phyloP scores from a whole-genome alignment of 2,329 filamentous ascomycete genomes.

The Teratosphaeria gauchensis region DNA sequence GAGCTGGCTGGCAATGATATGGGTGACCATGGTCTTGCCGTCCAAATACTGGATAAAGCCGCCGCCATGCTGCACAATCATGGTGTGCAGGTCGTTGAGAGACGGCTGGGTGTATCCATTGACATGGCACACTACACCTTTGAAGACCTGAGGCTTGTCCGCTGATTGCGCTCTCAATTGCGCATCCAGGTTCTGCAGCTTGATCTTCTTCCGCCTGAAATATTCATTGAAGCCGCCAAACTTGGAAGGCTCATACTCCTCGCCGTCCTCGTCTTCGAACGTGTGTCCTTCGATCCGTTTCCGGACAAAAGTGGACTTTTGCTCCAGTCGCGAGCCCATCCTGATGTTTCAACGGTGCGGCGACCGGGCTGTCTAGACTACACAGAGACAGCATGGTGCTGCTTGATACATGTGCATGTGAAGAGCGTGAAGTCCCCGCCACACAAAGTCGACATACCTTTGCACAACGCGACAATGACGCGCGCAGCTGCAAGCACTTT shows the following conservation, averaged over 20 bases:
- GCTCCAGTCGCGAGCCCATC: slow-evolving; percentile 55
- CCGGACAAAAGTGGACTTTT: slow-evolving; percentile 49
- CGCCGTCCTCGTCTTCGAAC: slow-evolving; percentile 70
- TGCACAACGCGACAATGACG: neutral
- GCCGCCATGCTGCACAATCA: slow-evolving; percentile 89
- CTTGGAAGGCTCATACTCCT: slow-evolving; percentile 78
- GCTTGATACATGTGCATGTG: neutral
- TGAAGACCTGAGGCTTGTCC: slow-evolving; percentile 77
- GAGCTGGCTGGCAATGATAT: slow-evolving; percentile 77
- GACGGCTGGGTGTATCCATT: slow-evolving; percentile 95
- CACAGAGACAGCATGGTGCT: neutral
- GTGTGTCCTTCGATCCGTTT: slow-evolving; percentile 58
- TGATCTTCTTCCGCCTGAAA: slow-evolving; percentile 91
- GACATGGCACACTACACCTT: slow-evolving; percentile 79
- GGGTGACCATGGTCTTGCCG: slow-evolving; percentile 82
- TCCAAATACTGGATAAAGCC: slow-evolving; percentile 92
- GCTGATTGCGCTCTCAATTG: slow-evolving; percentile 60
- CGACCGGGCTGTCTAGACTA: neutral
- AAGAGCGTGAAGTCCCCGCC: neutral
- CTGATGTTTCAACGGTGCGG: neutral
- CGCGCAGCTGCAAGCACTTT: neutral
- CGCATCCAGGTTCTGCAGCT: slow-evolving; percentile 87
- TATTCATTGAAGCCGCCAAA: slow-evolving; percentile 91
- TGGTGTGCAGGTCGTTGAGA: slow-evolving; percentile 73
- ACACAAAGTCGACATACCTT: neutral